Conservation (phyloP, 257 asterid genomes). For the Salvia miltiorrhiza region DNA sequence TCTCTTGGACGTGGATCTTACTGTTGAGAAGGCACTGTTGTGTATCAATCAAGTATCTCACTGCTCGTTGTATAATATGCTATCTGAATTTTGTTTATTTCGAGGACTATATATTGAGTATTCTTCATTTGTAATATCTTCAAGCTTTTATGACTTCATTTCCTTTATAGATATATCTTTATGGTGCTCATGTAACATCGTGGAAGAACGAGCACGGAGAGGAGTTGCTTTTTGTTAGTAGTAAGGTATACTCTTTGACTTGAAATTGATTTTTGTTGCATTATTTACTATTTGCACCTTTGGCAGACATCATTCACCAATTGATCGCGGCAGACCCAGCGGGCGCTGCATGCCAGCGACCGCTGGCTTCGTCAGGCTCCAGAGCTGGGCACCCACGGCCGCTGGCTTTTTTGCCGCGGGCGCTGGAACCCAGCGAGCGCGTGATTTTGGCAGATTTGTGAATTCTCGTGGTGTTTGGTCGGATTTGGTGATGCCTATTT, state of each 20-base stretch:
- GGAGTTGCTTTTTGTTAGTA: slow-evolving; percentile 87
- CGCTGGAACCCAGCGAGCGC: too few species aligned
- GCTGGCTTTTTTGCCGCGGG: too few species aligned
- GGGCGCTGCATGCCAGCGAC: too few species aligned
- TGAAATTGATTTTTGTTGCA: slow-evolving; percentile 17
- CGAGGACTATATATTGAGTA: not conserved
- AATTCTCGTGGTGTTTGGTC: too few species aligned
- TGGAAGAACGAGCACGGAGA: slow-evolving; percentile 94
- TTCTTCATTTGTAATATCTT: not conserved
- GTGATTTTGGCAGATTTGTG: too few species aligned
- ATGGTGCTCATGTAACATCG: slow-evolving; percentile 83
- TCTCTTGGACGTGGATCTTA: not conserved
- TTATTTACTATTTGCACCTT: slow-evolving; percentile 8
- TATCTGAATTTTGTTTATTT: not conserved
- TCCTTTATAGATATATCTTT: slow-evolving; percentile 57
- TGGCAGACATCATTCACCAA: too few species aligned
- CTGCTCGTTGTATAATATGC: not conserved
- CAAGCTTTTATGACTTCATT: slow-evolving; percentile 1
- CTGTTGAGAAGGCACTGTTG: slow-evolving; percentile 1
- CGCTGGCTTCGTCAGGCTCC: too few species aligned
- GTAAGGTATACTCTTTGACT: slow-evolving; percentile 54
- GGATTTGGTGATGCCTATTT: too few species aligned
- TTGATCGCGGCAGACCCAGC: too few species aligned
- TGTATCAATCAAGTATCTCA: not conserved
- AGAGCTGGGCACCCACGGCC: too few species aligned